Base-by-base conservation (phyloP, 2,329 filamentous ascomycete species). In the Colletotrichum ledebouriae region DNA sequence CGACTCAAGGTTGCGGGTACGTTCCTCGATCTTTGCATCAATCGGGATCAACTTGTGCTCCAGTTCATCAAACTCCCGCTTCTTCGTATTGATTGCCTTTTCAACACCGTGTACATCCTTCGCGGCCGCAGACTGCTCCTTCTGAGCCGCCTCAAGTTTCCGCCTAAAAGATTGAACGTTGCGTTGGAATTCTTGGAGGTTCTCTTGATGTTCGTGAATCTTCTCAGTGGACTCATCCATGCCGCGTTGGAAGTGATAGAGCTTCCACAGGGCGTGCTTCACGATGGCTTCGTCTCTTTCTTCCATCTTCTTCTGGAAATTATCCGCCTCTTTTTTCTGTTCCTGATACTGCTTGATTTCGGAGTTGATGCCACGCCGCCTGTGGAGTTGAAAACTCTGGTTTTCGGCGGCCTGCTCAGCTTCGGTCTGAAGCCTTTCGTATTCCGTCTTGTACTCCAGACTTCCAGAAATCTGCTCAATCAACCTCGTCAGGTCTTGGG, bases 381-480 rank as follows among this genome's bases (percentile, higher is more conserved):
- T 89, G 75, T 96, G 92, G 9, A 98, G 88, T 77, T 97, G 94
- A 73, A 94, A 92, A 50, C 90, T 93, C 72, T 97, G 93, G 72
- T 97, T 93, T 74, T 98, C 95, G 1, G 91, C 89, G 6, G 95
- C 94, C 73, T 94, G 90, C 72, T 98, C 94, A 4, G 92, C 89
- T 76, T 97, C 93, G 7, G 86, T 86, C 79, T 98, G 95, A n/a
- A 98, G 84, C 63, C 86, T 88, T 76, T 99, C 97, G 77, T 99
- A 99, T 73, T 98, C 94, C 10, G 90, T 88, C 80, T 98, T 98
- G 81, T 94, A 93, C 75, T 99, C 96, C 59, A 98, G 81, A 79
- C 94, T 98, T 52, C 96, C 96, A 1, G 95, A 98, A 70, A 99
- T 98, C 79, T 98, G 96, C 81, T 99, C 96, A 64, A 99, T 97